A percentile compares a stretch with the other conserved stretches of the same genome.
Conservation (phyloP, 306 rosid genomes). For the Quercus ilex region DNA sequence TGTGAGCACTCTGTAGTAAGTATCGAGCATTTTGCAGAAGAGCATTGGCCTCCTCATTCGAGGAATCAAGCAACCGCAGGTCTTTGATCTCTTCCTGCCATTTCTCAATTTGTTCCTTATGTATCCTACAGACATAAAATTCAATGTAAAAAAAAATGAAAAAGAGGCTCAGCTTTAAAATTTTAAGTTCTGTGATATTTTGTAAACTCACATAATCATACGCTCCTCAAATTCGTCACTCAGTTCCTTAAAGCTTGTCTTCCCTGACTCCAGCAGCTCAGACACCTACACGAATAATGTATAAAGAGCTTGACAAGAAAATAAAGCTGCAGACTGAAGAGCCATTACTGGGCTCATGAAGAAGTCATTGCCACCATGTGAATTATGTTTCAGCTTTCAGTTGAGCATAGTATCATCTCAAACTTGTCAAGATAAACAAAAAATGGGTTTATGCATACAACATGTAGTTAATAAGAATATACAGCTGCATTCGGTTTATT, state of each 20-base stretch:
- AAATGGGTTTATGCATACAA: neutral
- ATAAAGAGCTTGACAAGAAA: neutral
- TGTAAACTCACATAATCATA: conserved; percentile 54
- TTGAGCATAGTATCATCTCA: neutral
- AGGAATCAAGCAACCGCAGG: conserved; percentile 57
- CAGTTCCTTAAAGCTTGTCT: conserved; percentile 58
- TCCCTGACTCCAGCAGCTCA: conserved; percentile 76
- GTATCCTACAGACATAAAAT: conserved; percentile 44
- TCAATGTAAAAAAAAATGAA: neutral
- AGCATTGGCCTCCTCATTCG: conserved; percentile 68
- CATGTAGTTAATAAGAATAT: neutral
- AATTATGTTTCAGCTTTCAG: neutral
- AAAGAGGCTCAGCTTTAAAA: neutral
- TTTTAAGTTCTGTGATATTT: neutral
- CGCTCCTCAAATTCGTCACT: conserved; percentile 70
- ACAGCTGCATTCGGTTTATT: neutral
- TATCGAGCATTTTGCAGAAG: conserved; percentile 64
- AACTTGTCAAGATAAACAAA: neutral
- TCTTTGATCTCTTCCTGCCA: conserved; percentile 84
- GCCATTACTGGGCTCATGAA: neutral
- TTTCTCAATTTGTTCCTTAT: conserved; percentile 67
- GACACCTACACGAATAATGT: conserved; percentile 51
- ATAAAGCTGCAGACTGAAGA: neutral
- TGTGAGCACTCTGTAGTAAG: conserved; percentile 53
- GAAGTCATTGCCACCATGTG: neutral